Base-by-base conservation (phyloP, 78 protist species). In the Guillardia theta region DNA sequence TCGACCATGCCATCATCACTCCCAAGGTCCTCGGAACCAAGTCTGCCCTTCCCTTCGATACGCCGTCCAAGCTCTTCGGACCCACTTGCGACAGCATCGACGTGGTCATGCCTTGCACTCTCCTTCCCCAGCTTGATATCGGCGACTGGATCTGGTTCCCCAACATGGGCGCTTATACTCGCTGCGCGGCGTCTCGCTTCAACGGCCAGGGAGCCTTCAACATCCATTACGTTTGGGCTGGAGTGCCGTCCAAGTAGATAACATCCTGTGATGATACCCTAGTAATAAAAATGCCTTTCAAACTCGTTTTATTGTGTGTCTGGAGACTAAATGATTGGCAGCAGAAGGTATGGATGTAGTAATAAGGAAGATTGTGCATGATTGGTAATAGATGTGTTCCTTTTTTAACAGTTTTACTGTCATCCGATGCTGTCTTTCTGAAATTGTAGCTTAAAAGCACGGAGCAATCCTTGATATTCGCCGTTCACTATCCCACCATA, bases 31-130 rank as follows among this genome's bases (percentile, higher is more conserved):
- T 97, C 48, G 90, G 88, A 64, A 64, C 46, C 22, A 24, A 21
- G 36, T 24, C 39, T 3, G 70, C 70, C 27, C n/a, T n/a, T n/a
- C n/a, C n/a, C n/a, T n/a, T n/a, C n/a, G 37, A 62, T 48, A n/a
- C 44, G 44, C 92, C 96, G 47, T 78, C 97, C 93, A 96, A 97
- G 54, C 53, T 98, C 78, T 99, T 97, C 90, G 99, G 99, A 36
- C 99, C 99, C 48, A 99, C 99, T 27, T 99, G 99, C 96, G 99
- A 98, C 97, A 41, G 96, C 9, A 80, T 99, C 47, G 99, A 99
- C 94, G 44, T 88, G 54, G 76, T 92, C 46, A 27, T 47, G 70
- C 19, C 4, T 43, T 39, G 43, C 88, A 62, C 88, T 24, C 88
- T 3, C 58, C 76, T 98, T 50, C 99, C 99, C 24, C 96, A 96